Conservation (phyloP, 2,329 filamentous ascomycete genomes). For the Colletotrichum gigasporum region DNA sequence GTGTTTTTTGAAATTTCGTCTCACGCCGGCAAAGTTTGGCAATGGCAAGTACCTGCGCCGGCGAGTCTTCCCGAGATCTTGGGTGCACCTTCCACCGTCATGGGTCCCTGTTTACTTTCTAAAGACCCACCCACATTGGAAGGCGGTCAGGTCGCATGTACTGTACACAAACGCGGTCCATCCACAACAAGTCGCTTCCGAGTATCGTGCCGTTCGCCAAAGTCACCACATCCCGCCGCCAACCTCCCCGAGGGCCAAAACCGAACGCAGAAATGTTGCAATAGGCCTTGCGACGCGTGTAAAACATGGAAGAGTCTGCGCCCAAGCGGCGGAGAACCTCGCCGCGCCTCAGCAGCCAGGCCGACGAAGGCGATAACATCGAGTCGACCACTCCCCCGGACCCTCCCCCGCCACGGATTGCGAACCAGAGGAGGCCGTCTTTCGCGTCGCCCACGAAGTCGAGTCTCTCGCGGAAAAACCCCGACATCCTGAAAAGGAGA, state of each 20-base stretch:
- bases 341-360: constrained; percentile 52
- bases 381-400: constrained; percentile 48
- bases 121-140: constrained; percentile 4
- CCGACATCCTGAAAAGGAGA: constrained; percentile 57
- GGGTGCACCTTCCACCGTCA: background rate
- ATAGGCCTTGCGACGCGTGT: background rate
- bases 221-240: background rate
- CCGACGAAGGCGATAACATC: constrained; percentile 27
- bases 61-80: no score
- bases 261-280: background rate
- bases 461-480: constrained; percentile 69
- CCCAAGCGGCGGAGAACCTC: constrained; percentile 73
- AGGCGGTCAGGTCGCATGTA: constrained; percentile 37
- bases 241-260: background rate
- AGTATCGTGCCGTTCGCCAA: background rate
- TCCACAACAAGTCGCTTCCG: background rate
- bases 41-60: no score
- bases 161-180: constrained; percentile 21
- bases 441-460: constrained; percentile 75
- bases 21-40: no score
- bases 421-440: constrained; percentile 56
- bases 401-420: constrained; percentile 35
- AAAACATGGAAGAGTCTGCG: constrained; percentile 61
- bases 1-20: no score
- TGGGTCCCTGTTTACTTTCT: constrained; percentile 5